A percentile compares a stretch with the other conserved stretches of the same genome.
Evolutionary conservation across 345 rosid species (phyloP).

Genomic region (Citrus trifoliata): DNA sequence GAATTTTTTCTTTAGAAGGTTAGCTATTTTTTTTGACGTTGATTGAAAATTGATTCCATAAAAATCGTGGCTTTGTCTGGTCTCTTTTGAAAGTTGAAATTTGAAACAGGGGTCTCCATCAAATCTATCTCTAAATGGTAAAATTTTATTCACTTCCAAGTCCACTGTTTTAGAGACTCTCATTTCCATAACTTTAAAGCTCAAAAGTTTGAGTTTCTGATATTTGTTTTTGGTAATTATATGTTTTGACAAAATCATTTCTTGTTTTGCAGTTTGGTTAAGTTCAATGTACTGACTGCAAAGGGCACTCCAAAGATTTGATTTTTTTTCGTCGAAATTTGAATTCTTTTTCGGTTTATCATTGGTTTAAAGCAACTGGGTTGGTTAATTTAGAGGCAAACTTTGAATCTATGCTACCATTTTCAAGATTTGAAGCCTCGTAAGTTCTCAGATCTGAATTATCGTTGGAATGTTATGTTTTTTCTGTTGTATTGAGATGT

Average conservation of each 20-base stretch:
- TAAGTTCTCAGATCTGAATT: constrained; percentile 76
- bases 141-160: constrained; percentile 22
- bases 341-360: constrained; percentile 19
- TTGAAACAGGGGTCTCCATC: constrained; percentile 32
- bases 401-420: constrained; percentile 26
- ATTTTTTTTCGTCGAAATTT: constrained; percentile 18
- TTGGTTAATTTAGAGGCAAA: constrained; percentile 23
- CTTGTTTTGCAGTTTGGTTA: constrained; percentile 18
- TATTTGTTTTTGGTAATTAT: constrained; percentile 12
- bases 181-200: constrained; percentile 21
- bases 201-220: not conserved
- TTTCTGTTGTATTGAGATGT: constrained; percentile 30
- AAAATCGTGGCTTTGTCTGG: constrained; percentile 28
- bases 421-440: constrained; percentile 37
- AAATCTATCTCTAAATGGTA: constrained; percentile 40
- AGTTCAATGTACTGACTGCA: constrained; percentile 25
- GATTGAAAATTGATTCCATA: constrained; percentile 19
- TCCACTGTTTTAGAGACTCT: constrained; percentile 22
- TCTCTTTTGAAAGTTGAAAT: constrained; percentile 14
- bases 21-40: constrained; percentile 26
- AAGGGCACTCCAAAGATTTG: constrained; percentile 15
- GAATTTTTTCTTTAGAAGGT: constrained; percentile 7
- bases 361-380: constrained; percentile 23
- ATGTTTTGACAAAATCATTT: constrained; percentile 5
- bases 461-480: constrained; percentile 27